Evolutionary conservation across 1,284 basidiomycete species (phyloP), one percentile per base, ranked within the genome.

Genomic region (Schizophyllum commune): DNA sequence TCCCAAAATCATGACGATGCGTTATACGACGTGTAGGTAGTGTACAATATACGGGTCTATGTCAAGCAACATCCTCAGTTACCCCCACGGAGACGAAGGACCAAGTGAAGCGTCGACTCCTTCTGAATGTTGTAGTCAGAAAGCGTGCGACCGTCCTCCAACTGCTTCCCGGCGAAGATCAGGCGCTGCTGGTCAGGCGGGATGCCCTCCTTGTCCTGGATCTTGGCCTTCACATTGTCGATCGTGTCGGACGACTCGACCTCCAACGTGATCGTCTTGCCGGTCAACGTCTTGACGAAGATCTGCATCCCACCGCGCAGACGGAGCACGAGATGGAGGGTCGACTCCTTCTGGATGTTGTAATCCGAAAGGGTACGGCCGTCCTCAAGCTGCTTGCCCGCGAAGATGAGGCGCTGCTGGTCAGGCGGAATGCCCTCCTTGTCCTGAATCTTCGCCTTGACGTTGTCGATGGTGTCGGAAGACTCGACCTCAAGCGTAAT

Each of bases 201-300:
- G 62, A 78, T 78, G 27, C 89, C 89, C 70, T 91, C 88, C 79
- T 90, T 90, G 72, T 91, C 88, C 72, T 91, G 89, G 62, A 92
- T 91, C 81, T 91, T 91, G 61, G 87, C 83, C 75, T 91, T 91
- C 64, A 92, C 89, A 64, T 92, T 93, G 76, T 94, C 92, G 68
- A 94, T 93, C 22, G 92, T 94, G 77, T 94, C 91, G 0, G 88
- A 91, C 0, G 91, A 93, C 76, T 94, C 92, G 9, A 95, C 92
- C 75, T 95, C 92, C 33, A 94, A 80, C n/a, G 93, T 95, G 75
- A 96, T 96, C 13, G 93, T 96, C 85, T 96, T 96, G 57, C 94
- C 94, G 17, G 94, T 96, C 62, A 96, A 78, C 62, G 86, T 89
- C 79, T 93, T 94, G 64, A 94, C 91, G 70, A 93, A 92, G 69